A percentile compares a stretch with the other conserved stretches of the same genome.
Conservation (phyloP, 2,329 filamentous ascomycete species). For the Calonectria fujianensis region DNA sequence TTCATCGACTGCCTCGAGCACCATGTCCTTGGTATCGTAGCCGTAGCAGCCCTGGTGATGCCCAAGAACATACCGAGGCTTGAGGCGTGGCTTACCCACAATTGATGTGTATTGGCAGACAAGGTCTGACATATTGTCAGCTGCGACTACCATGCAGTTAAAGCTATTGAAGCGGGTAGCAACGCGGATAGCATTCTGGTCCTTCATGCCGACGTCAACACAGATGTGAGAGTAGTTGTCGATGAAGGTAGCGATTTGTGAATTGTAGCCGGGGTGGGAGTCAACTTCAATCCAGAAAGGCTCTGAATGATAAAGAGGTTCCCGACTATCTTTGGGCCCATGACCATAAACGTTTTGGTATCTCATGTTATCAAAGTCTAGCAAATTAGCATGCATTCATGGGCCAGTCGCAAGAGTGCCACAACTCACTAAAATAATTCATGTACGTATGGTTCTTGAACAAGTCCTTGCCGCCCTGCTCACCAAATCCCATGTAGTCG, state of each 20-base stretch:
- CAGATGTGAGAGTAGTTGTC: conserved; percentile 35
- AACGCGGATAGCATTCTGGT: conserved; percentile 22
- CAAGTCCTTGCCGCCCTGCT: conserved; percentile 25
- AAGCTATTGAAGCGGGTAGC: conserved; percentile 32
- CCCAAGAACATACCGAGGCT: conserved; percentile 25
- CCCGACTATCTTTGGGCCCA: conserved; percentile 13
- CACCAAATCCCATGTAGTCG: conserved; percentile 32
- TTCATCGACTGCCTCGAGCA: background rate
- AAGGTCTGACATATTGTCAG: conserved; percentile 17
- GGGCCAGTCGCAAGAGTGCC: background rate
- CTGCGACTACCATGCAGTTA: conserved; percentile 25
- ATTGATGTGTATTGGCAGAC: conserved; percentile 26
- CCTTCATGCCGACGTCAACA: conserved; percentile 26
- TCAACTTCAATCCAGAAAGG: conserved; percentile 34
- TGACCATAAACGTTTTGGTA: conserved; percentile 30
- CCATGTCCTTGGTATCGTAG: background rate
- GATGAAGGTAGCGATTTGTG: conserved; percentile 11
- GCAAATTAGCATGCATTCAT: background rate
- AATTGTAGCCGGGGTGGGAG: conserved; percentile 11
- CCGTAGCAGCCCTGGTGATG: conserved; percentile 33
- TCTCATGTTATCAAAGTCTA: conserved; percentile 29
- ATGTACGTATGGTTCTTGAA: conserved; percentile 32
- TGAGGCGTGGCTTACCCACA: conserved; percentile 20
- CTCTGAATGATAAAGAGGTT: conserved; percentile 32
- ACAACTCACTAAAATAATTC: conserved; percentile 30